phyloP scores from a whole-genome alignment of 2,329 filamentous ascomycete genomes.

The Ophidiomyces ophidiicola region DNA sequence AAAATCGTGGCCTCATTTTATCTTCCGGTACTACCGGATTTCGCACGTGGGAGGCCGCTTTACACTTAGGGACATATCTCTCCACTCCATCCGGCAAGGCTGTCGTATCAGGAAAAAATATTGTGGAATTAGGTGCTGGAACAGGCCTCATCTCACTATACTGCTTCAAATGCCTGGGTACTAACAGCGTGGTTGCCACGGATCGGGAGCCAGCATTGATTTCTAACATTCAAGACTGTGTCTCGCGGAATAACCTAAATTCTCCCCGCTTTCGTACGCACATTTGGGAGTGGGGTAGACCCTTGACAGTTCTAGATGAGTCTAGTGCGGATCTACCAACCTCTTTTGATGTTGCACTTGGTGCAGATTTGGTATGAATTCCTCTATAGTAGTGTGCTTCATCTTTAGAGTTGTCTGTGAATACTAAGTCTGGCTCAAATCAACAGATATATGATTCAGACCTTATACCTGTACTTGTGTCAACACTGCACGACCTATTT shows the following conservation, averaged over 20 bases:
- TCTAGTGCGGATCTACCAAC: slow-evolving; percentile 1
- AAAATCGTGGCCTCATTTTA: slow-evolving; percentile 43
- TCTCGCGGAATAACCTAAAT: slow-evolving; percentile 24
- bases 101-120: slow-evolving; percentile 40
- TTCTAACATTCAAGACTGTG: slow-evolving; percentile 29
- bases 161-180: slow-evolving; percentile 46
- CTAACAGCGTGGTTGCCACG: slow-evolving; percentile 45
- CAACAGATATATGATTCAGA: slow-evolving; percentile 49
- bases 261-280: slow-evolving; percentile 20
- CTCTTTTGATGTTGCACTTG: slow-evolving; percentile 28
- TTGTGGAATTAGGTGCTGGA: slow-evolving; percentile 55
- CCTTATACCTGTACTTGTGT: slow-evolving; percentile 45
- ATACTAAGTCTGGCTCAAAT: slow-evolving; percentile 5
- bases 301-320: slow-evolving; percentile 16
- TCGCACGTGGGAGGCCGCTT: slow-evolving; percentile 57
- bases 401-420: neutral
- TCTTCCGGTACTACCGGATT: slow-evolving; percentile 53
- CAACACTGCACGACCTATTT: slow-evolving; percentile 46
- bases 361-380: slow-evolving; percentile 31
- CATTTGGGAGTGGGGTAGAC: slow-evolving; percentile 34
- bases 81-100: slow-evolving; percentile 33
- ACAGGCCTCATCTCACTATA: slow-evolving; percentile 55
- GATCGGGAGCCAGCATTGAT: slow-evolving; percentile 45
- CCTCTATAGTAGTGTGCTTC: neutral
- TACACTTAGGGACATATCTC: slow-evolving; percentile 52